Conservation (phyloP, 495 filamentous ascomycete genomes). For the Hypoxylon fragiforme region DNA sequence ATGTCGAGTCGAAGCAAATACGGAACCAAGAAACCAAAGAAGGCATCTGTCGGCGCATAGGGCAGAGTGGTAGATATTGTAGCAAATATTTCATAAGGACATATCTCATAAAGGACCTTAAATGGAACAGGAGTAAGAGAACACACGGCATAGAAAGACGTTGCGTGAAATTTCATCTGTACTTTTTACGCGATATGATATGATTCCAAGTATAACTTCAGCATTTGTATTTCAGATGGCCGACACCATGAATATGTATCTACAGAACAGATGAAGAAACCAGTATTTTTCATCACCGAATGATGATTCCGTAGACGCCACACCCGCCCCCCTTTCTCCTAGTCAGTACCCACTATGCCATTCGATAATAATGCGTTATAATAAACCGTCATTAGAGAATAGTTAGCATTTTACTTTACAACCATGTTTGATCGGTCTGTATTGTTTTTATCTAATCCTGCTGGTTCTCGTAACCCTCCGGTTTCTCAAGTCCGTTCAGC, state of each 20-base stretch:
- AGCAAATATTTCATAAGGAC: too few relatives aligned
- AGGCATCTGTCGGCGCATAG: constrained; percentile 51
- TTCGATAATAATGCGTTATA: constrained; percentile 13
- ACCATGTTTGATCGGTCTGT: constrained; percentile 4
- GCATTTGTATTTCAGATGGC: constrained; percentile 23
- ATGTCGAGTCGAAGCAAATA: constrained; percentile 90
- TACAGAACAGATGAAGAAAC: constrained; percentile 43
- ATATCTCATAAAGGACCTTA: too few relatives aligned
- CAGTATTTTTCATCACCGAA: constrained; percentile 28
- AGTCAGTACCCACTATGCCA: constrained; percentile 34
- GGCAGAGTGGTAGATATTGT: neutral
- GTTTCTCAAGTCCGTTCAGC: constrained; percentile 75
- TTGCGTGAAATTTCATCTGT: too few relatives aligned
- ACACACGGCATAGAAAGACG: too few relatives aligned
- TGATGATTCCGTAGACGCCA: constrained; percentile 38
- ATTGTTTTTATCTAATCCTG: constrained; percentile 50
- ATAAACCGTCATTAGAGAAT: constrained; percentile 35
- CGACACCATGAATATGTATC: constrained; percentile 32
- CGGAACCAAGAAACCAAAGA: constrained; percentile 98
- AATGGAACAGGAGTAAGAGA: too few relatives aligned
- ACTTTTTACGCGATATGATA: constrained; percentile 21
- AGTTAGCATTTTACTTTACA: constrained; percentile 31
- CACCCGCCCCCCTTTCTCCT: constrained; percentile 26
- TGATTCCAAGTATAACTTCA: constrained; percentile 13
- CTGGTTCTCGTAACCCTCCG: constrained; percentile 77